Evolutionary conservation across 106 monocot genomes (phyloP), one percentile per base, ranked within the genome.

Genomic region (Platanthera guangdongensis): DNA sequence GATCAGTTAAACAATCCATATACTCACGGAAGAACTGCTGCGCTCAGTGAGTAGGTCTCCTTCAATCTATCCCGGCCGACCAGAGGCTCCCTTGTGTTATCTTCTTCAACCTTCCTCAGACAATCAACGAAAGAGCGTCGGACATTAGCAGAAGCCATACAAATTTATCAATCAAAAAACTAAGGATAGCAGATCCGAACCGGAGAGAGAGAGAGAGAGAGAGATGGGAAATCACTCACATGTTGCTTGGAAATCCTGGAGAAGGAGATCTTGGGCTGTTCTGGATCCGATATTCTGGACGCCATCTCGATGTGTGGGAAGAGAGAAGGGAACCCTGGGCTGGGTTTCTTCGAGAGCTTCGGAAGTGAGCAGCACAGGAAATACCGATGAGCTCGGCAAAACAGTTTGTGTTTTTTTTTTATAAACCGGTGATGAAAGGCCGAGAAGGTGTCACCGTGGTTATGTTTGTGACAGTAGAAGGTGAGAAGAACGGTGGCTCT

Each of bases 11-110:
- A 9, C 12, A 32, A 13, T 5, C 9, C n/a, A 50, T 47, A 12
- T 22, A 80, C 88, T 87, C 50, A 93, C 90, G 93, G 90, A 45
- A 90, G 74, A 68, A 93, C 81, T 1, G 82, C 87, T 1, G 90
- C 90, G 13, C 46, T 22, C 46, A 77, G 72, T 52, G 90, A 90
- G 83, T 84, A 93, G 78, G 63, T 81, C 75, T 88, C 86, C 49
- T 50, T 63, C 12, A 68, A 71, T 28, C 15, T 50, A 52, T 47
- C 75, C 4, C 73, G 28, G 69, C 45, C 25, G 49, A 88, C 78
- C 55, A 92, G 57, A 52, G 86, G 88, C 77, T 87, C 87, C 9
- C 87, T 85, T 46, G 69, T 62, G 62, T 71, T 57, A 47, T 79
- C 85, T 6, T 78, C 57, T 19, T 83, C 85, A 39, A 55, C 45